A percentile compares a stretch with the other conserved stretches of the same genome.
phyloP scores from a whole-genome alignment of 2,329 filamentous ascomycete genomes.

The Claviceps maximensis region DNA sequence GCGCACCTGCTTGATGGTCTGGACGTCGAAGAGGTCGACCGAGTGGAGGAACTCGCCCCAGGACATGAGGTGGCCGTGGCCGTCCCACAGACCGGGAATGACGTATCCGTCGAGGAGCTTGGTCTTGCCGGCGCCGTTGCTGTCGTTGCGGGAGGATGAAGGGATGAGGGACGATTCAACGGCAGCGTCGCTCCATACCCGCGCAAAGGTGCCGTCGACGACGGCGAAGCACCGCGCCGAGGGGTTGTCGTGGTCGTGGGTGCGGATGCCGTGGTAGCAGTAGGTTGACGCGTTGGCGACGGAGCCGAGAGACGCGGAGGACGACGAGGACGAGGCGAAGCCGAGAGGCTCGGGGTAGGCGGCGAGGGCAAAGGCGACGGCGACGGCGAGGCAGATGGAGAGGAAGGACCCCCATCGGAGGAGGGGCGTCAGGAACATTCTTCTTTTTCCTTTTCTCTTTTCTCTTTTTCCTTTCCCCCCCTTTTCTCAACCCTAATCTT shows the following conservation, averaged over 20 bases:
- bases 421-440: conserved; percentile 5
- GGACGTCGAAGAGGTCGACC: conserved; percentile 47
- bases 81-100: conserved; percentile 58
- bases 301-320: not conserved
- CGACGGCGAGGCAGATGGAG: conserved; percentile 12
- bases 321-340: conserved; percentile 1
- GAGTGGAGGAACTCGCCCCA: conserved; percentile 57
- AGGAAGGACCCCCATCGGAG: conserved; percentile 19
- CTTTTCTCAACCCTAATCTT: too few species aligned
- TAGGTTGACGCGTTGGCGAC: conserved; percentile 13
- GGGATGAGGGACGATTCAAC: conserved; percentile 6
- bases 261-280: conserved; percentile 28
- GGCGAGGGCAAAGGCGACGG: conserved; percentile 20
- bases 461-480: not conserved
- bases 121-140: not conserved
- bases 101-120: conserved; percentile 31
- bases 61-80: conserved; percentile 52
- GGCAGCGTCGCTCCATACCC: conserved; percentile 28
- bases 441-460: not conserved
- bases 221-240: conserved; percentile 44
- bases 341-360: conserved; percentile 16
- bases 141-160: not conserved
- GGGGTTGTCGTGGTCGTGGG: conserved; percentile 22
- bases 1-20: conserved; percentile 41
- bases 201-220: conserved; percentile 34